Conservation (phyloP, 192 early-diverging fungal genomes). For the Gryganskiella cystojenkinii region DNA sequence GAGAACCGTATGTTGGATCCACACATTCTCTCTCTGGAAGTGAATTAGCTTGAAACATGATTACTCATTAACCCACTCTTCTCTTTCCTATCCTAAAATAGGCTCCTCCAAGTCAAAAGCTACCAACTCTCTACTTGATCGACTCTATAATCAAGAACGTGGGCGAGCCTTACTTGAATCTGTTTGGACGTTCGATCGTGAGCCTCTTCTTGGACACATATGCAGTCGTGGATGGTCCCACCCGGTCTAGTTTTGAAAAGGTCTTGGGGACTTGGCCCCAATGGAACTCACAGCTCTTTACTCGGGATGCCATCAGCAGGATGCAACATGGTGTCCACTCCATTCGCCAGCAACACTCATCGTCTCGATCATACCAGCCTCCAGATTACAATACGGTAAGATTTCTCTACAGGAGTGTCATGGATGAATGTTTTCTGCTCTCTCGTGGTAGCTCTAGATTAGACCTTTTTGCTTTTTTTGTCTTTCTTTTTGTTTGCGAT, state of each 20-base stretch:
- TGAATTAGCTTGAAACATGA: no score
- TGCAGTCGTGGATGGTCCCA: constrained; percentile 69
- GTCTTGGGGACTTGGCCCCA: constrained; percentile 87
- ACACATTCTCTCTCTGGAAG: constrained; percentile 1
- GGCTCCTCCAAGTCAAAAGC: constrained; percentile 79
- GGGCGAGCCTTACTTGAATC: constrained; percentile 76
- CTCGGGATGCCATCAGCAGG: constrained; percentile 58
- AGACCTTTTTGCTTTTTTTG: not conserved
- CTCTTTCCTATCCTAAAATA: constrained; percentile 51
- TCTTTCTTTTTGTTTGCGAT: not conserved
- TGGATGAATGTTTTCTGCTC: not conserved
- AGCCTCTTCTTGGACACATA: constrained; percentile 82
- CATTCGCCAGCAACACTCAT: constrained; percentile 48
- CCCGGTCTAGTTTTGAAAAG: constrained; percentile 77
- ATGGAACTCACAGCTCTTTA: constrained; percentile 67
- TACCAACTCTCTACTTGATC: constrained; percentile 90
- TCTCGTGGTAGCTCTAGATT: not conserved
- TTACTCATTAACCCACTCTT: not conserved
- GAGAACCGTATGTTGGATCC: constrained; percentile 43
- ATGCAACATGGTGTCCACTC: constrained; percentile 61
- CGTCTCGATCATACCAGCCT: constrained; percentile 20
- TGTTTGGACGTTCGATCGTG: constrained; percentile 81
- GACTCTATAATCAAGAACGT: constrained; percentile 98
- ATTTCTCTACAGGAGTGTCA: not conserved
- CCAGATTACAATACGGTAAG: constrained; percentile 28